phyloP scores from a whole-genome alignment of 2,329 filamentous ascomycete species.

The Blastomyces parvus region DNA sequence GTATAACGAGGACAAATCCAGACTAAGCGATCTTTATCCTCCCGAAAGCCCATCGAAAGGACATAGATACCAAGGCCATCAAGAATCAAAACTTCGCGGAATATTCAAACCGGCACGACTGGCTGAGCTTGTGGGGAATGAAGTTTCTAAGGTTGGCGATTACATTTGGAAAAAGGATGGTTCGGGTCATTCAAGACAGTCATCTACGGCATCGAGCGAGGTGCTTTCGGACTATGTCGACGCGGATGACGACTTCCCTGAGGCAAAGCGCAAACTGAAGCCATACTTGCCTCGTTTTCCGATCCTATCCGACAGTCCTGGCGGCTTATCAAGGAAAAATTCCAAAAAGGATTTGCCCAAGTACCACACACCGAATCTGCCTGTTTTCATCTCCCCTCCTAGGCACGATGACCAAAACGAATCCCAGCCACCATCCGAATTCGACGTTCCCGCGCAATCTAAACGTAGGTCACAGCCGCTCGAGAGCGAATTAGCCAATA shows the following conservation, averaged over 20 bases:
- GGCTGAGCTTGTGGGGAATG: slow-evolving; percentile 60
- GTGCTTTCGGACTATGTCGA: slow-evolving; percentile 40
- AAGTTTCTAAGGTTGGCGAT: slow-evolving; percentile 53
- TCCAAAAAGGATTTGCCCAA: slow-evolving; percentile 29
- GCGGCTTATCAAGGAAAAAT: slow-evolving; percentile 25
- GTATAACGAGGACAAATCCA: neutral
- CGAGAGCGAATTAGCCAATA: neutral
- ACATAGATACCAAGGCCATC: slow-evolving; percentile 24
- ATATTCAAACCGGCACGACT: slow-evolving; percentile 71
- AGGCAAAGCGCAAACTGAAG: slow-evolving; percentile 23
- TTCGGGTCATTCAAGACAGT: slow-evolving; percentile 33
- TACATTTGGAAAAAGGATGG: slow-evolving; percentile 50
- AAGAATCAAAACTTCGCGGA: slow-evolving; percentile 55
- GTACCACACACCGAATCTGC: slow-evolving; percentile 39
- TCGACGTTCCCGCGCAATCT: slow-evolving; percentile 8
- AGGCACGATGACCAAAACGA: slow-evolving; percentile 26
- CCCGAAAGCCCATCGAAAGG: slow-evolving; percentile 17
- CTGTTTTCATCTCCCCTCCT: slow-evolving; percentile 43
- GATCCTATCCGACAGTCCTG: slow-evolving; percentile 28
- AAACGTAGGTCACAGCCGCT: neutral
- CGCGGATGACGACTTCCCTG: slow-evolving; percentile 35
- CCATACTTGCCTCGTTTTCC: slow-evolving; percentile 25
- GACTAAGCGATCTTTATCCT: neutral
- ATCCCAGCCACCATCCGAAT: slow-evolving; percentile 9
- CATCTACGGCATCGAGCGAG: slow-evolving; percentile 37